A percentile compares a stretch with the other conserved stretches of the same genome.
phyloP scores from a whole-genome alignment of 2,329 filamentous ascomycete species.

The Diaporthe batatas region DNA sequence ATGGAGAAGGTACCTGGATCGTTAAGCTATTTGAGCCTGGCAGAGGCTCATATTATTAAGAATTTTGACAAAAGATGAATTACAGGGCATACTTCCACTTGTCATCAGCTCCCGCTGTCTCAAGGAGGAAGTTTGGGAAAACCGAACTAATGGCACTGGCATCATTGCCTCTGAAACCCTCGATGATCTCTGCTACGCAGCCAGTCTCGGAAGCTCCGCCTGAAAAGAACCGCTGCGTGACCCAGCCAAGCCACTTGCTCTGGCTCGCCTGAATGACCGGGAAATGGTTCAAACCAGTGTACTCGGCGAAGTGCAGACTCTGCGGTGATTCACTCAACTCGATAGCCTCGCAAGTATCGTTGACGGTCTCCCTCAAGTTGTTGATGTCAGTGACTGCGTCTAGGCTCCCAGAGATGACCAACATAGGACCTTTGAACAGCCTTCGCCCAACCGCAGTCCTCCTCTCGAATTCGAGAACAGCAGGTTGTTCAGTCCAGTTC shows the following conservation, averaged over 20 bases:
- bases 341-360: neutral
- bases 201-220: neutral
- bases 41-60: no score
- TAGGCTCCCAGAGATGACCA: neutral
- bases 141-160: no score
- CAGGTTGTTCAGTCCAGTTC: conserved; percentile 8
- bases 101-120: neutral
- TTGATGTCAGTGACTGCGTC: neutral
- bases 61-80: neutral
- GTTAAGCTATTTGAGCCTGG: no score
- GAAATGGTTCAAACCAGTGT: neutral
- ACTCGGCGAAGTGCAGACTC: neutral
- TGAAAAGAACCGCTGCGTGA: neutral
- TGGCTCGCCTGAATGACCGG: conserved; percentile 17
- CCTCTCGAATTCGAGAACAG: neutral
- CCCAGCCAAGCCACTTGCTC: conserved; percentile 1
- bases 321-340: neutral
- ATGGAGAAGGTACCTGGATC: no score
- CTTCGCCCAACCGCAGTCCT: neutral
- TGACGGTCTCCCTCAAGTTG: neutral
- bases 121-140: neutral
- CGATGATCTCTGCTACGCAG: neutral
- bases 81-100: neutral
- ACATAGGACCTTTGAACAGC: neutral
- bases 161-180: neutral